Conservation (phyloP, 106 monocot genomes). For the Xerophyta viscosa region DNA sequence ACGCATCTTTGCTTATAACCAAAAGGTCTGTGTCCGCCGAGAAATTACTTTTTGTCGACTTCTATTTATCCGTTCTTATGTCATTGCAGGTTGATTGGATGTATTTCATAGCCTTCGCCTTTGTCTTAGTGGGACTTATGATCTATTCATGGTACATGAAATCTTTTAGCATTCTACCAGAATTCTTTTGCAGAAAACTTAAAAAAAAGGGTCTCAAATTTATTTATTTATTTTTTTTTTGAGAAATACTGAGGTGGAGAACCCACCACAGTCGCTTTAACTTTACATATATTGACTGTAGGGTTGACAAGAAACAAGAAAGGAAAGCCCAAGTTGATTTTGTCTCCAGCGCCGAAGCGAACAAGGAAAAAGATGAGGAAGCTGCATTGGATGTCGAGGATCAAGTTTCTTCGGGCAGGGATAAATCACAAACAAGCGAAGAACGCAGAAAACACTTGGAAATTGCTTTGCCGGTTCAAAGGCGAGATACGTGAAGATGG, state of each 20-base stretch:
- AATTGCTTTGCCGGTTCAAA: no score
- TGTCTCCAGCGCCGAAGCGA: constrained; percentile 2
- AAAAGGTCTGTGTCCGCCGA: constrained; percentile 80
- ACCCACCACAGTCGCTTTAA: no score
- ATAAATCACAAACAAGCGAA: no score
- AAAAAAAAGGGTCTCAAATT: no score
- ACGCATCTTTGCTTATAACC: constrained; percentile 84
- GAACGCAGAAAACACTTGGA: no score
- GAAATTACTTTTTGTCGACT: no score
- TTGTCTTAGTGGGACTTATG: constrained; percentile 52
- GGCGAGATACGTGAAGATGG: no score
- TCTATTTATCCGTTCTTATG: background rate
- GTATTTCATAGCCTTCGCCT: constrained; percentile 81
- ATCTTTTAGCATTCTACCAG: background rate
- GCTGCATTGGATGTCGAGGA: constrained; percentile 12
- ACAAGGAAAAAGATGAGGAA: constrained; percentile 41
- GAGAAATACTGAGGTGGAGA: no score
- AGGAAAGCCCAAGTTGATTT: constrained; percentile 14
- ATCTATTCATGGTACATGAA: constrained; percentile 56
- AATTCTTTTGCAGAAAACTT: background rate
- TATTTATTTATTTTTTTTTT: background rate
- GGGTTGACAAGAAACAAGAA: constrained; percentile 22
- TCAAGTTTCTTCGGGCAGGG: no score
- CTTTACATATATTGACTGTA: no score
- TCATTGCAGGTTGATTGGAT: constrained; percentile 80